phyloP scores from a whole-genome alignment of 2,329 filamentous ascomycete genomes.

The Arthrocladium fulminans region DNA sequence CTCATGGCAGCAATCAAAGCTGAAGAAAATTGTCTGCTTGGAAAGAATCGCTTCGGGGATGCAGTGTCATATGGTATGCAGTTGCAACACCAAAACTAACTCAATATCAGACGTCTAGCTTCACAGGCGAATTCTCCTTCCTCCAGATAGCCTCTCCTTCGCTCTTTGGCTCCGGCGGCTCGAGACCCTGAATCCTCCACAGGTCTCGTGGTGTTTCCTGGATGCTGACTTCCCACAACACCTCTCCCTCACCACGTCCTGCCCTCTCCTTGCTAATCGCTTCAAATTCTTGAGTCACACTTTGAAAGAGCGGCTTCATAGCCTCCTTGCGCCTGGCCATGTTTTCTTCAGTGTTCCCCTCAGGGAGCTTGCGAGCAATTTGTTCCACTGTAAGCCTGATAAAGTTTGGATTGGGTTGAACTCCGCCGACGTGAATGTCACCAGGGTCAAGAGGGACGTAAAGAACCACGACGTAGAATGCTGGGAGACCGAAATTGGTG shows the following conservation, averaged over 20 bases:
- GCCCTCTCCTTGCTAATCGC: not conserved
- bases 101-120: too few species aligned
- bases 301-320: not conserved
- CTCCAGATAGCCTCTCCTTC: not conserved
- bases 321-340: not conserved
- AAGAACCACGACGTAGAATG: constrained; percentile 26
- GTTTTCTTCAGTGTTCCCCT: not conserved
- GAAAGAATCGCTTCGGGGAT: too few species aligned
- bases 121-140: too few species aligned
- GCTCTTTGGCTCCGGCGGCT: constrained; percentile 5
- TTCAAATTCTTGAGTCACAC: not conserved
- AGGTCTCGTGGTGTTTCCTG: constrained; percentile 16
- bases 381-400: not conserved
- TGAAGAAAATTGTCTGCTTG: too few species aligned
- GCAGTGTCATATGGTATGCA: too few species aligned
- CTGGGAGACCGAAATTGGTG: constrained; percentile 20
- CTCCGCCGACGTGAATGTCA: not conserved
- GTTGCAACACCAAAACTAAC: too few species aligned
- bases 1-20: too few species aligned
- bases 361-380: not conserved
- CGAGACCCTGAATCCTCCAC: constrained; percentile 14
- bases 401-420: not conserved
- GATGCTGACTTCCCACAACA: constrained; percentile 16
- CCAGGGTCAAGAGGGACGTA: constrained; percentile 15
- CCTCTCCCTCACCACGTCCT: constrained; percentile 11